A percentile compares a stretch with the other conserved stretches of the same genome.
phyloP scores from a whole-genome alignment of 192 early-diverging fungal genomes.

The Mortierella claussenii region DNA sequence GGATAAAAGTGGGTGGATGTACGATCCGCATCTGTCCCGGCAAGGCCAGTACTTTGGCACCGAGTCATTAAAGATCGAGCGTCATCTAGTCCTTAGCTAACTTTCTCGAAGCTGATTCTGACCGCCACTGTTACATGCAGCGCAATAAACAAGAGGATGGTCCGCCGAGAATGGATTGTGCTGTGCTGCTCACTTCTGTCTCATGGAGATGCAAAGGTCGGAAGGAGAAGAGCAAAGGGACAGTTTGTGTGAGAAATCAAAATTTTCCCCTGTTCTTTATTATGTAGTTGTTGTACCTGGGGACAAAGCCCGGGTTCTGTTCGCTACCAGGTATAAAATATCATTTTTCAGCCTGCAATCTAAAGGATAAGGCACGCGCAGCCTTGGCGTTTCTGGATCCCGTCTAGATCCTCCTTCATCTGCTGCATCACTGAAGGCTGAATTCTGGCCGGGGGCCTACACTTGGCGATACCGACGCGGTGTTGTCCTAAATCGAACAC shows the following conservation, averaged over 20 bases:
- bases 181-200: too few relatives aligned
- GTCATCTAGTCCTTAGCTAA: neutral
- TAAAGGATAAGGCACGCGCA: slow-evolving; percentile 7
- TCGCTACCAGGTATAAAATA: too few relatives aligned
- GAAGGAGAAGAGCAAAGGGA: too few relatives aligned
- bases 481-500: slow-evolving; percentile 43
- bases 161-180: neutral
- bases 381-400: neutral
- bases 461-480: slow-evolving; percentile 38
- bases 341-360: too few relatives aligned
- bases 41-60: slow-evolving; percentile 57
- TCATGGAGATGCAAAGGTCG: too few relatives aligned
- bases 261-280: neutral
- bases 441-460: slow-evolving; percentile 25
- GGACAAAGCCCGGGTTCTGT: too few relatives aligned
- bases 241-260: too few relatives aligned
- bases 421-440: slow-evolving; percentile 10
- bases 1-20: slow-evolving; percentile 26
- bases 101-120: too few relatives aligned
- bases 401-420: slow-evolving; percentile 32
- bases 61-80: slow-evolving; percentile 56
- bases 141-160: neutral
- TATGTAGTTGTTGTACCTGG: neutral
- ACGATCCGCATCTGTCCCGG: slow-evolving; percentile 58
- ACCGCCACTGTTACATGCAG: slow-evolving; percentile 2